These are phyloP conservation scores for Ophiostoma australiae DNA, from an alignment of 2,329 filamentous ascomycete genomes.

Conservation along the genomic window DNA sequence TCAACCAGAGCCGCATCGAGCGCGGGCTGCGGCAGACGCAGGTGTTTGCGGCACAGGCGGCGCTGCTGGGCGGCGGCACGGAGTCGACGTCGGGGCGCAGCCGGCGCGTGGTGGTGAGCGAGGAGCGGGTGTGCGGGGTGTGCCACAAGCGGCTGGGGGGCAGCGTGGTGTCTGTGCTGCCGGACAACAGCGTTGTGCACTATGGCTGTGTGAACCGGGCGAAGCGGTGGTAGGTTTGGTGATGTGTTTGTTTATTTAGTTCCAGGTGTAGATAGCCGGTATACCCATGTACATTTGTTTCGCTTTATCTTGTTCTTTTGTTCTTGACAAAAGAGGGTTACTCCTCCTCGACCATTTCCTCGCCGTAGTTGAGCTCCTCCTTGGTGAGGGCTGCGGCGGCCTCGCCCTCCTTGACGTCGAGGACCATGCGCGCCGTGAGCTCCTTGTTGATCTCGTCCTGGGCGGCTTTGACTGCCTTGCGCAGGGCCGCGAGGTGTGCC, in stretches of 20 bases:
- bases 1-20: constrained; percentile 76
- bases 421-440: constrained; percentile 68
- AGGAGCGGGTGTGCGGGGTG: constrained; percentile 84
- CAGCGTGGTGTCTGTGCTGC: constrained; percentile 85
- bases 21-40: constrained; percentile 72
- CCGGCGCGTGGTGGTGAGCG: constrained; percentile 70
- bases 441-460: constrained; percentile 66
- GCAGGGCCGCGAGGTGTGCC: constrained; percentile 55
- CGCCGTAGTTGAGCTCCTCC: constrained; percentile 77
- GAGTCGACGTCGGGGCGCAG: constrained; percentile 48
- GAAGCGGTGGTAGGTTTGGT: neutral
- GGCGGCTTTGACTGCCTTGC: constrained; percentile 51
- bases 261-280: neutral
- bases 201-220: constrained; percentile 60
- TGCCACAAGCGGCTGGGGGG: constrained; percentile 91
- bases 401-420: constrained; percentile 52
- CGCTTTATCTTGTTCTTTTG: constrained; percentile 7
- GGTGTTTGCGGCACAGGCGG: constrained; percentile 69
- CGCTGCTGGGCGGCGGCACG: constrained; percentile 62
- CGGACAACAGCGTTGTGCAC: constrained; percentile 76
- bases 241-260: neutral
- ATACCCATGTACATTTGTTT: neutral
- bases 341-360: constrained; percentile 69
- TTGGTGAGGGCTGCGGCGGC: constrained; percentile 47
- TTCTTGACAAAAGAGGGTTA: constrained; percentile 33